phyloP scores from a whole-genome alignment of 495 filamentous ascomycete species.

The Geoglossum glabrum region DNA sequence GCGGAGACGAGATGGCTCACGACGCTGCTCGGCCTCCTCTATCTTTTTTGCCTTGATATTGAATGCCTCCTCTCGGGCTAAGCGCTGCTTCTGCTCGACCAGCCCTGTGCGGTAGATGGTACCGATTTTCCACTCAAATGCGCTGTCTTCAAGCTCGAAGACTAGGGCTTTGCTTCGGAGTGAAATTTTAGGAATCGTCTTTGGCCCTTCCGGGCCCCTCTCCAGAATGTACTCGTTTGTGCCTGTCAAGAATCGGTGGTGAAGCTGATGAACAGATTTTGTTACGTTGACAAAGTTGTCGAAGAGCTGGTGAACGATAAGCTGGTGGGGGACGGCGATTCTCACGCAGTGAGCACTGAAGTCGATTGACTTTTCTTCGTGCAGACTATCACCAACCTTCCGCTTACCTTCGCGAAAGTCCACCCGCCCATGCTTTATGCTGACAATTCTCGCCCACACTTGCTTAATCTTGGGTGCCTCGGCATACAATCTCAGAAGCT shows the following conservation, averaged over 20 bases:
- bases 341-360: conserved; percentile 69
- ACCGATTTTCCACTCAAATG: conserved; percentile 92
- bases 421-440: conserved; percentile 56
- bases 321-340: conserved; percentile 78
- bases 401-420: conserved; percentile 58
- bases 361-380: conserved; percentile 70
- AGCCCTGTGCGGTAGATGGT: conserved; percentile 78
- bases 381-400: conserved; percentile 36
- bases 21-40: conserved; percentile 35
- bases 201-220: conserved; percentile 66
- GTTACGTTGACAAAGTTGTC: conserved; percentile 79
- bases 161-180: conserved; percentile 61
- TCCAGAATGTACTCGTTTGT: conserved; percentile 73
- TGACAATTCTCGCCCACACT: conserved; percentile 70
- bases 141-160: conserved; percentile 85
- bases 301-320: conserved; percentile 74
- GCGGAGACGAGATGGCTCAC: conserved; percentile 29
- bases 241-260: conserved; percentile 71
- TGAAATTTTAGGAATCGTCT: conserved; percentile 64
- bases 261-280: conserved; percentile 75
- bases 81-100: conserved; percentile 69
- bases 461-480: conserved; percentile 60
- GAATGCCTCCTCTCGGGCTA: conserved; percentile 82
- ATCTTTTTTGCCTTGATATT: conserved; percentile 70
- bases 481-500: conserved; percentile 62